Evolutionary conservation across 1,284 basidiomycete genomes (phyloP), one percentile per base, ranked within the genome.

Genomic region (Ustilago shanxiensis): DNA sequence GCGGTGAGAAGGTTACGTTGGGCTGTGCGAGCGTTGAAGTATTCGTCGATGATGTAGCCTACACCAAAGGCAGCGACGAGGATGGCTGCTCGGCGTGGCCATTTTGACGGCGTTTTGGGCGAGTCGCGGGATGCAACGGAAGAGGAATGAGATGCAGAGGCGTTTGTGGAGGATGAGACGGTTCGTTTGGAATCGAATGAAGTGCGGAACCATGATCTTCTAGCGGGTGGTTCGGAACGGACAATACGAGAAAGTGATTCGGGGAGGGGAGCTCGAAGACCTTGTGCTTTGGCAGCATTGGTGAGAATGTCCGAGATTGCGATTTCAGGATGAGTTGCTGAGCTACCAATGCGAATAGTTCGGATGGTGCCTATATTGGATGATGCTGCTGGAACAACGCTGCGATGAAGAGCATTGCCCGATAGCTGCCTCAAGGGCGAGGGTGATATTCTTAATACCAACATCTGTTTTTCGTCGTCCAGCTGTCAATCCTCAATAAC

Each of bases 1-100:
- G 73, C 72, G 20, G 81, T 81, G 18, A 75, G 44, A 11, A 83
- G 49, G 49, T 81, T 82, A 26, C 82, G 60, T 49, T 82, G 79
- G 1, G 71, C 71, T 0, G 72, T 77, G 1, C 75, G 62, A 1
- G 76, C 66, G 35, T 79, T 79, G 37, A 75, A 22, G 31, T 76
- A 66, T 31, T 76, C 72, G 33, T 80, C 76, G 54, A 76, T 53
- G 55, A 73, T 13, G 37, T 77, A 78, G 45, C 41, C 60, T 16
- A 56, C 16, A 11, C 61, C 61, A 11, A 57, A 31, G 1, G 61
- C 52, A 9, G 29, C 66, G 8, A 69, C 29, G 5, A 72, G 54
- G 22, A 69, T 24, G 14, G 35, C 62, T 24, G 59, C 50, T 28
- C 72, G 58, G 20, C 58, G 33, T 10, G 49, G 20, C 64, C 64